Percentiles rank a stretch among this genome's conserved stretches.
Evolutionary conservation across 495 filamentous ascomycete species (phyloP).

Genomic region (Talaromyces borbonicus): DNA sequence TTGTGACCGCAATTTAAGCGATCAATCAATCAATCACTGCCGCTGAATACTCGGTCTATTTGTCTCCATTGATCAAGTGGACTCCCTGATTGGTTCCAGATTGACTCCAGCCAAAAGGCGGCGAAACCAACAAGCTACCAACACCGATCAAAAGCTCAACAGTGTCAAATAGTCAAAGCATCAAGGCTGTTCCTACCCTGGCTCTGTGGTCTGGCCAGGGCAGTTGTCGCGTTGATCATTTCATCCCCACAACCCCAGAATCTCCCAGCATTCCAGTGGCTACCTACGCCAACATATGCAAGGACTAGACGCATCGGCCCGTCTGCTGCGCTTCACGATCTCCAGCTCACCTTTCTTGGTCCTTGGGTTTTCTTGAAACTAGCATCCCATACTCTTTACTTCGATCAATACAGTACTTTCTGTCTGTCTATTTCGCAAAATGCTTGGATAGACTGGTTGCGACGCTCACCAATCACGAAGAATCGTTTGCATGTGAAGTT

Average conservation of each 20-base stretch:
- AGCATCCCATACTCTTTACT: neutral
- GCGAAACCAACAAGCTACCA: too few relatives aligned
- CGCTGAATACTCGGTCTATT: too few relatives aligned
- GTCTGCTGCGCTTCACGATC: neutral
- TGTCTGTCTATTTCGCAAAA: neutral
- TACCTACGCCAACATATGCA: conserved; percentile 3
- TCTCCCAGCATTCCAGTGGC: conserved; percentile 5
- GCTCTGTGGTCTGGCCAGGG: too few relatives aligned
- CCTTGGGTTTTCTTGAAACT: neutral
- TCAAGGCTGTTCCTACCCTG: too few relatives aligned
- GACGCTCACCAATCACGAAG: neutral
- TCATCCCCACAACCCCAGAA: conserved; percentile 2
- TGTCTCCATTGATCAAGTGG: too few relatives aligned
- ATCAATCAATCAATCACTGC: too few relatives aligned
- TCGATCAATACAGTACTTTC: neutral
- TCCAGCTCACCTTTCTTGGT: neutral
- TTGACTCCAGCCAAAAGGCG: too few relatives aligned
- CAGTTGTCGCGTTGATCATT: neutral
- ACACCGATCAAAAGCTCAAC: too few relatives aligned
- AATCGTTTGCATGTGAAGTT: neutral
- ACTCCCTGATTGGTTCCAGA: too few relatives aligned
- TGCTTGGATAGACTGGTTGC: neutral
- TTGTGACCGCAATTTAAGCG: too few relatives aligned
- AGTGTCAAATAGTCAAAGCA: too few relatives aligned
- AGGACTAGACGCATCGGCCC: conserved; percentile 1